Conservation (phyloP, 345 rosid genomes). For the Raphanus raphanistrum region DNA sequence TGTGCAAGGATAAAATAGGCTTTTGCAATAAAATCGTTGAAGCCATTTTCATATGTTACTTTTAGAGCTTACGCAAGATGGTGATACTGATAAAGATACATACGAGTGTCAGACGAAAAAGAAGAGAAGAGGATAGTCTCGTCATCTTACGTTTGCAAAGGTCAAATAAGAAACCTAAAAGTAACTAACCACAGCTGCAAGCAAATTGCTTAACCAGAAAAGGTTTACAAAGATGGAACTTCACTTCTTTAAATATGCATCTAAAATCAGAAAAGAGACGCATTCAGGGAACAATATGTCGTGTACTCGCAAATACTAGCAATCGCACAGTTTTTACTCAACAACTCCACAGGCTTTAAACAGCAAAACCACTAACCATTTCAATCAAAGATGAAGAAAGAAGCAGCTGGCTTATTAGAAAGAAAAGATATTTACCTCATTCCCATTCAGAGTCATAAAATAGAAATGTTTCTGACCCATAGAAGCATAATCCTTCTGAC, state of each 20-base stretch:
- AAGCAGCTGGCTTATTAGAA: background rate
- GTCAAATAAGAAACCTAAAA: background rate
- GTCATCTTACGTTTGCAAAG: background rate
- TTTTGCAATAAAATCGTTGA: background rate
- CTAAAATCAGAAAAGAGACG: background rate
- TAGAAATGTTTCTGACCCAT: slow-evolving; percentile 97
- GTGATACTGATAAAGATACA: slow-evolving; percentile 12
- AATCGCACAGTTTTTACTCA: background rate
- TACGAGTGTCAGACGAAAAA: background rate
- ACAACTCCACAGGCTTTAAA: slow-evolving; percentile 11
- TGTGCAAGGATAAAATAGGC: background rate
- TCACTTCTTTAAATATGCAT: background rate
- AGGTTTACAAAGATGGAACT: background rate
- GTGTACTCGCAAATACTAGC: background rate
- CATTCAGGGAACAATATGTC: background rate
- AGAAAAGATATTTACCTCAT: slow-evolving; percentile 63
- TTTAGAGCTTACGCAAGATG: background rate
- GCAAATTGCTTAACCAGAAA: slow-evolving; percentile 2
- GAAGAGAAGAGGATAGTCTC: background rate
- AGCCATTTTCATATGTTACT: background rate
- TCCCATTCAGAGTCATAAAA: slow-evolving; percentile 96
- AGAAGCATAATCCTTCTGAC: slow-evolving; percentile 86
- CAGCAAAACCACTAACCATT: slow-evolving; percentile 3
- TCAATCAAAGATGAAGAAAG: slow-evolving; percentile 17
- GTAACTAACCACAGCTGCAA: slow-evolving; percentile 5